Evolutionary conservation across 108 stramenopile genomes (phyloP), one percentile per base, ranked within the genome.

Genomic region (Fragilaria radians): DNA sequence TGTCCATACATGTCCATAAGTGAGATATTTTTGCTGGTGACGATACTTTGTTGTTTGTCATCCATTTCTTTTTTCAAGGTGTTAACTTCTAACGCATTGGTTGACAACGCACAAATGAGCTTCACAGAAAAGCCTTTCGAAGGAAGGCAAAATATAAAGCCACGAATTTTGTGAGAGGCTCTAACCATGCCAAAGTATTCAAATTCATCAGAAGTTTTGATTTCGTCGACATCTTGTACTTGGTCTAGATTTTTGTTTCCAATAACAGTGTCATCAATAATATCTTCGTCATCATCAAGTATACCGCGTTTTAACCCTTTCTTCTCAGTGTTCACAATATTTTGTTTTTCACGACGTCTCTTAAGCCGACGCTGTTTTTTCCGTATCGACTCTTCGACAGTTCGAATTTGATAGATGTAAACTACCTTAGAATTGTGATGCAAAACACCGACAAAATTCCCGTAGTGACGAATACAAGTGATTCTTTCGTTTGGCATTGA

Each of bases 141-240:
- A 1, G 79, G 68, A 7, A 14, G 14, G 36, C 36, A 42, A 64
- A 87, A 90, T 19, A 64, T 66, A 70, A 91, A 92, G 7, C 76
- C 80, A 58, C 72, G 72, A 28, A 98, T 80, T 65, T 93, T 95
- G 66, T 95, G 93, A 54, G 80, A 64, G 5, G 87, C 78, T 3
- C 84, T 72, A 4, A 92, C 68, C n/a, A 80, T 79, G 45, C 82
- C 85, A 28, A 78, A 50, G 52, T 81, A 87, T 79, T 95, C 93
- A 54, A 96, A 80, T 68, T 97, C 95, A 78, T 98, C 97, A 27
- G 76, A 82, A 26, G 96, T 93, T 48, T 82, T 76, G 22, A 89
- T 63, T 34, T 57, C 31, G n/a, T 84, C 80, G 18, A 77, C 81
- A 54, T 63, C 17, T 7, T 19, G 50, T 7, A 21, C 9, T n/a